A percentile compares a stretch with the other conserved stretches of the same genome.
phyloP scores from a whole-genome alignment of 371 early-diverging fungal species.

The Mucor sp. region DNA sequence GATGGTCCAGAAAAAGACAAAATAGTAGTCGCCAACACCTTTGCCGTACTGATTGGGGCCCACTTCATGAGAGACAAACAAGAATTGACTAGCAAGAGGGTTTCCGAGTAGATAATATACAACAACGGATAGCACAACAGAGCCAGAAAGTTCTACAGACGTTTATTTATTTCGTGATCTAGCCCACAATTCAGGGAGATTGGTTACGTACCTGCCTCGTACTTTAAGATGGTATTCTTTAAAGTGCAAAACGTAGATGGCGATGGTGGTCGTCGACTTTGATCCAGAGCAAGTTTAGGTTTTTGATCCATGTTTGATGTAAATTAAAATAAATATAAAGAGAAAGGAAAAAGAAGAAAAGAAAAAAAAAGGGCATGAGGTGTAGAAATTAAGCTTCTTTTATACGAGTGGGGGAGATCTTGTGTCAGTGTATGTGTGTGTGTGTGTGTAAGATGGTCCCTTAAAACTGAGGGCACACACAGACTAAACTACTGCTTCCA shows the following conservation, averaged over 20 bases:
- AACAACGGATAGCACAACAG: constrained; percentile 7
- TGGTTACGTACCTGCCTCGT: constrained; percentile 7
- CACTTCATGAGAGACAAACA: constrained; percentile 18
- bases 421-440: not conserved
- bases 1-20: constrained; percentile 59
- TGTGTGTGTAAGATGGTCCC: not conserved
- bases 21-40: constrained; percentile 50
- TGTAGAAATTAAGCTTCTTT: not conserved
- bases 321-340: not conserved
- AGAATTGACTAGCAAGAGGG: constrained; percentile 15
- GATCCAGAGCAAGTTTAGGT: not conserved
- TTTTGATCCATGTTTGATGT: not conserved
- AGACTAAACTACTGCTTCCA: not conserved
- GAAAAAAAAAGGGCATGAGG: not conserved
- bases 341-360: not conserved
- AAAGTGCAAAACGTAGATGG: not conserved
- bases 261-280: not conserved
- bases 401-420: not conserved
- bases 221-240: not conserved
- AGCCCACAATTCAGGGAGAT: not conserved
- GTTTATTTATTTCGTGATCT: not conserved
- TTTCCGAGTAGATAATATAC: constrained; percentile 9
- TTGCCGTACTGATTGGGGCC: constrained; percentile 24
- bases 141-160: constrained; percentile 13
- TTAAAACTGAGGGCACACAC: not conserved